Percentiles rank a stretch among this genome's conserved stretches.
Conservation (phyloP, 2,329 filamentous ascomycete species). For the Apiospora koreana region DNA sequence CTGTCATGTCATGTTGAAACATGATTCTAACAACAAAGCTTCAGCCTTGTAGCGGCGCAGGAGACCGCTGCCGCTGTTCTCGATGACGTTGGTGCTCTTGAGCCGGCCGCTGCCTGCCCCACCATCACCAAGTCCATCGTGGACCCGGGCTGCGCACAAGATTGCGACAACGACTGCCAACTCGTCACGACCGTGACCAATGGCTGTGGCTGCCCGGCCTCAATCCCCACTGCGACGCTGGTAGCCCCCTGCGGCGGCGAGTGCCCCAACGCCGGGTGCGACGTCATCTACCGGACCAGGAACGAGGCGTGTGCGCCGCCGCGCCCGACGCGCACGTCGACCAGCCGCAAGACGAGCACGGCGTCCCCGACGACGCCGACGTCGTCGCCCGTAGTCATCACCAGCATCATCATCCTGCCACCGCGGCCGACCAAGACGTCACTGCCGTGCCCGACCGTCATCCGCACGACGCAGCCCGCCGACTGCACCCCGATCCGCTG, state of each 20-base stretch:
- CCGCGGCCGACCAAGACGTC: slow-evolving; percentile 16
- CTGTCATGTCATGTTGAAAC: neutral
- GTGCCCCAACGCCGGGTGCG: slow-evolving; percentile 31
- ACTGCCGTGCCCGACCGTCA: slow-evolving; percentile 35
- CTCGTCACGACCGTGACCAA: slow-evolving; percentile 29
- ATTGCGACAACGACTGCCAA: slow-evolving; percentile 28
- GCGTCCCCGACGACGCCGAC: slow-evolving; percentile 1
- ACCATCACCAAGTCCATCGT: slow-evolving; percentile 29
- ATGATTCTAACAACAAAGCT: neutral
- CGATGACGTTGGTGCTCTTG: neutral
- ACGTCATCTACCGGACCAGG: slow-evolving; percentile 26
- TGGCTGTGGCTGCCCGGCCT: slow-evolving; percentile 28
- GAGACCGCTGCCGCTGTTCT: neutral
- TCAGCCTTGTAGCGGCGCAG: neutral
- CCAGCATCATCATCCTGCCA: slow-evolving; percentile 28
- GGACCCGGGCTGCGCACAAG: slow-evolving; percentile 23
- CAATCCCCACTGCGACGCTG: slow-evolving; percentile 30
- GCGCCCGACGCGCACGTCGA: slow-evolving; percentile 21
- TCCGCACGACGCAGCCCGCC: slow-evolving; percentile 33
- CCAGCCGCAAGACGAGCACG: slow-evolving; percentile 20
- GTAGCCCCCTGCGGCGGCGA: slow-evolving; percentile 29
- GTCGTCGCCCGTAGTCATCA: slow-evolving; percentile 22
- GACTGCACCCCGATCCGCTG: slow-evolving; percentile 35
- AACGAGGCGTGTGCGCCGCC: slow-evolving; percentile 20
- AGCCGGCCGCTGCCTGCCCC: slow-evolving; percentile 20